Conservation (phyloP, 768 basidiomycete genomes). For the Leucogyrophana mollusca region DNA sequence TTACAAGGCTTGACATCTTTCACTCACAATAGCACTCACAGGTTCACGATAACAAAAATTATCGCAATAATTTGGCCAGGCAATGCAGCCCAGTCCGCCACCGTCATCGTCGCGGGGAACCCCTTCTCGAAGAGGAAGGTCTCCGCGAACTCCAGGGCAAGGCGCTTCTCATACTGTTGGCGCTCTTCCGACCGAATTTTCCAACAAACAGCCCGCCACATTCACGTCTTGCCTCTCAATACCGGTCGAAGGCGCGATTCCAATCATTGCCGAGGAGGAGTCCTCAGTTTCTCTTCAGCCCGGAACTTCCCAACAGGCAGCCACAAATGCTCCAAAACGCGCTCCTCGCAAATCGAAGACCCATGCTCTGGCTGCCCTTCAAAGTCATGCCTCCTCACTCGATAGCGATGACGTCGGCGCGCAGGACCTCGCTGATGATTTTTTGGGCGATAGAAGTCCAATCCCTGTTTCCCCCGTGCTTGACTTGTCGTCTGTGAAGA, state of each 20-base stretch:
- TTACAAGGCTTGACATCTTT: slow-evolving; percentile 11
- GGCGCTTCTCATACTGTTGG: slow-evolving; percentile 39
- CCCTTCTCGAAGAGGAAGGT: slow-evolving; percentile 62
- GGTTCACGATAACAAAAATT: slow-evolving; percentile 5
- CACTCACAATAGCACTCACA: slow-evolving; percentile 13
- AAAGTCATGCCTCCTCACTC: slow-evolving; percentile 58
- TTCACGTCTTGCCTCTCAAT: slow-evolving; percentile 73
- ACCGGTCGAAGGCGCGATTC: slow-evolving; percentile 69
- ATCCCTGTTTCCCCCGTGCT: slow-evolving; percentile 63
- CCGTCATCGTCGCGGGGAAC: slow-evolving; percentile 53
- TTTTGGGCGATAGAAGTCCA: slow-evolving; percentile 49
- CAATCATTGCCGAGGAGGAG: slow-evolving; percentile 54
- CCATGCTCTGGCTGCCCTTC: slow-evolving; percentile 78
- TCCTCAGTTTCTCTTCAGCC: slow-evolving; percentile 32
- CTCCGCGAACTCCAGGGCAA: slow-evolving; percentile 53
- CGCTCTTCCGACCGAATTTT: slow-evolving; percentile 50
- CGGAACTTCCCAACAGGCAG: slow-evolving; percentile 31
- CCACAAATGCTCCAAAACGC: slow-evolving; percentile 52
- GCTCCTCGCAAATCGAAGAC: slow-evolving; percentile 91
- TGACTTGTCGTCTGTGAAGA: slow-evolving; percentile 74
- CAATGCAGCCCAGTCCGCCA: slow-evolving; percentile 46
- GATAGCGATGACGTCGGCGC: slow-evolving; percentile 46
- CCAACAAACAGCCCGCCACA: slow-evolving; percentile 45
- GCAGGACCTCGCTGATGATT: slow-evolving; percentile 43
- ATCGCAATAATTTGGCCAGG: slow-evolving; percentile 4